A percentile compares a stretch with the other conserved stretches of the same genome.
These are phyloP conservation scores for Lophiostoma macrostomum DNA, from an alignment of 495 filamentous ascomycete genomes.

Conservation along the genomic window DNA sequence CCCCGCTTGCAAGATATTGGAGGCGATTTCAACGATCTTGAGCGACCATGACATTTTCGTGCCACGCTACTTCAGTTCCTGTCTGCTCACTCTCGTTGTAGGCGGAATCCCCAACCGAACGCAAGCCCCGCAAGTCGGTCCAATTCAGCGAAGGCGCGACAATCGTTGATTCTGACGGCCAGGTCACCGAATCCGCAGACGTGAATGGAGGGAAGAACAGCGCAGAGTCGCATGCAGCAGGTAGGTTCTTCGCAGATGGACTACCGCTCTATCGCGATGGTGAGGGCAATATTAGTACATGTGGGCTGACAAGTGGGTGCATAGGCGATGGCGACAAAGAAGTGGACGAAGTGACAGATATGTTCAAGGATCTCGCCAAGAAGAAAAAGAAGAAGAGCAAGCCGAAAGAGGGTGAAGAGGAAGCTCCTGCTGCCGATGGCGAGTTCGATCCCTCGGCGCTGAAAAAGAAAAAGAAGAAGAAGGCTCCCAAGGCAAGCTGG, in stretches of 20 bases:
- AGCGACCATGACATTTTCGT: too few relatives aligned
- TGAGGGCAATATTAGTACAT: constrained; percentile 1
- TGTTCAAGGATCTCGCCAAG: constrained; percentile 84
- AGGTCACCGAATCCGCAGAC: constrained; percentile 63
- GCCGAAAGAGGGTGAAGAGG: constrained; percentile 59
- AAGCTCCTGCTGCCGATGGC: constrained; percentile 58
- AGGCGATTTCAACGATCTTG: too few relatives aligned
- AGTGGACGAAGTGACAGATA: constrained; percentile 67
- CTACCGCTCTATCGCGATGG: constrained; percentile 2
- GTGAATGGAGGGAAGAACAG: constrained; percentile 58
- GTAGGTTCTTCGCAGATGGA: constrained; percentile 45
- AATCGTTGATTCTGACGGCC: constrained; percentile 81
- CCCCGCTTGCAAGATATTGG: too few relatives aligned
- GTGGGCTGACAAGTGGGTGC: not conserved
- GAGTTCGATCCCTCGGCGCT: constrained; percentile 71
- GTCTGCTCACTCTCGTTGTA: constrained; percentile 1
- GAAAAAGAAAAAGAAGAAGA: constrained; percentile 97
- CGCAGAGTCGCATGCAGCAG: constrained; percentile 64
- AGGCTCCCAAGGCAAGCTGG: constrained; percentile 23
- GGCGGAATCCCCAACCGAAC: constrained; percentile 39
- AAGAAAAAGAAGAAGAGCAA: constrained; percentile 78
- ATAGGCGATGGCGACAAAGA: constrained; percentile 53
- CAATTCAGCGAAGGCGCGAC: constrained; percentile 81
- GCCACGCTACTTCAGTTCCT: not conserved
- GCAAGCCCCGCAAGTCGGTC: constrained; percentile 80